Percentiles rank a stretch among this genome's conserved stretches.
These are phyloP conservation scores for Diaporthe ilicicola DNA, from an alignment of 2,329 filamentous ascomycete genomes.

Conservation along the genomic window DNA sequence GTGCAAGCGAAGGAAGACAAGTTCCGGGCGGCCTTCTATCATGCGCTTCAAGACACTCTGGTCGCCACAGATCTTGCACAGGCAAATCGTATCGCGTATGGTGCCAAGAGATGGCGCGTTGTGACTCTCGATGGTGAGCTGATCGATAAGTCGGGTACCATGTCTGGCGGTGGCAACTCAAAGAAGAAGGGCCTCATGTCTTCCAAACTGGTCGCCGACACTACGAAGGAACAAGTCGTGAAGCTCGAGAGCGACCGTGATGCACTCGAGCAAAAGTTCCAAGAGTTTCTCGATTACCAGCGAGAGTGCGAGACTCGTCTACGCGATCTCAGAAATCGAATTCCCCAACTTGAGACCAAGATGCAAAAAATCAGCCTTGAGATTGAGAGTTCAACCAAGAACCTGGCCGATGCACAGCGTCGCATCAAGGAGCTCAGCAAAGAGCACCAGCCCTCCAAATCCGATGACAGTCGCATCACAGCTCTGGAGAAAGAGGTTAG, in stretches of 20 bases:
- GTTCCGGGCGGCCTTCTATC: constrained; percentile 92
- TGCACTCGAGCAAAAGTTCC: constrained; percentile 81
- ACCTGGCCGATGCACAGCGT: constrained; percentile 83
- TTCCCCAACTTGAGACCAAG: constrained; percentile 86
- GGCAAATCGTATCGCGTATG: constrained; percentile 96
- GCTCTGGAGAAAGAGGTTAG: constrained; percentile 81
- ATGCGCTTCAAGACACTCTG: constrained; percentile 92
- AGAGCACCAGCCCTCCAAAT: constrained; percentile 82
- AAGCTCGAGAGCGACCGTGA: constrained; percentile 91
- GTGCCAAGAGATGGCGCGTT: constrained; percentile 91
- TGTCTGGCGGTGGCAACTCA: constrained; percentile 94
- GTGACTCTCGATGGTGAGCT: constrained; percentile 95
- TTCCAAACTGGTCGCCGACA: constrained; percentile 88
- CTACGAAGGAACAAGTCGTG: constrained; percentile 85
- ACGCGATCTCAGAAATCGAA: constrained; percentile 76
- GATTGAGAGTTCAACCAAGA: constrained; percentile 84
- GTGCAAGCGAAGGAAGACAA: constrained; percentile 88
- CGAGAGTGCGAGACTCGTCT: constrained; percentile 79
- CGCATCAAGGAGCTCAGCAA: constrained; percentile 85
- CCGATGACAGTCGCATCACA: constrained; percentile 78
- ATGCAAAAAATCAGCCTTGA: constrained; percentile 93
- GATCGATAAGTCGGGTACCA: constrained; percentile 97
- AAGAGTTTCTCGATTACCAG: constrained; percentile 85
- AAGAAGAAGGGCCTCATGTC: constrained; percentile 96
- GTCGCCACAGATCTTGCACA: constrained; percentile 94